A percentile compares a stretch with the other conserved stretches of the same genome.
phyloP scores from a whole-genome alignment of 371 early-diverging fungal genomes.

The Apophysomyces ossiformis region DNA sequence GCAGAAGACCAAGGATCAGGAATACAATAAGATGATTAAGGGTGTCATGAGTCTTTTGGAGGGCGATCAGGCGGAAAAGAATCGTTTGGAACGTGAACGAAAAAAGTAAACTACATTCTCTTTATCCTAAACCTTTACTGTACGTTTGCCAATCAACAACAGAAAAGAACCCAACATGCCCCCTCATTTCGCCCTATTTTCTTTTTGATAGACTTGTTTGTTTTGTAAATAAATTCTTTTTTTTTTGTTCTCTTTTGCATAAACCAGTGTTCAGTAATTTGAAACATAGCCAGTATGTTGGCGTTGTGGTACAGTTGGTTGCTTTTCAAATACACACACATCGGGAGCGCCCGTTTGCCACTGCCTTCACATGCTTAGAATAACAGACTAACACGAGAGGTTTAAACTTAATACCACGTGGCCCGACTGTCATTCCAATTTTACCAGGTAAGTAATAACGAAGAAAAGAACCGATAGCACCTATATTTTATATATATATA shows the following conservation, averaged over 20 bases:
- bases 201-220: background rate
- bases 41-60: conserved; percentile 81
- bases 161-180: background rate
- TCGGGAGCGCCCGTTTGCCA: background rate
- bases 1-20: conserved; percentile 78
- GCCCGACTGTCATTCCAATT: too few species aligned
- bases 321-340: background rate
- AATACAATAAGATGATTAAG: conserved; percentile 88
- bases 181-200: too few species aligned
- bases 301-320: background rate
- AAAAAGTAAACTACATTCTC: conserved; percentile 22
- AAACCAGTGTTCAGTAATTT: background rate
- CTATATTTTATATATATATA: background rate
- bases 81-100: conserved; percentile 64
- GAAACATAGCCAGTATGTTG: background rate
- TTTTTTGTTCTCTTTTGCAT: background rate
- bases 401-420: too few species aligned
- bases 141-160: background rate
- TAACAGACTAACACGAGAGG: too few species aligned
- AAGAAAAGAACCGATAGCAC: background rate
- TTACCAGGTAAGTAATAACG: background rate
- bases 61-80: conserved; percentile 80
- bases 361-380: background rate
- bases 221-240: conserved; percentile 1
- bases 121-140: background rate